phyloP scores from a whole-genome alignment of 352 stramenopile genomes.

The Thalassiosira livingstoniorum region DNA sequence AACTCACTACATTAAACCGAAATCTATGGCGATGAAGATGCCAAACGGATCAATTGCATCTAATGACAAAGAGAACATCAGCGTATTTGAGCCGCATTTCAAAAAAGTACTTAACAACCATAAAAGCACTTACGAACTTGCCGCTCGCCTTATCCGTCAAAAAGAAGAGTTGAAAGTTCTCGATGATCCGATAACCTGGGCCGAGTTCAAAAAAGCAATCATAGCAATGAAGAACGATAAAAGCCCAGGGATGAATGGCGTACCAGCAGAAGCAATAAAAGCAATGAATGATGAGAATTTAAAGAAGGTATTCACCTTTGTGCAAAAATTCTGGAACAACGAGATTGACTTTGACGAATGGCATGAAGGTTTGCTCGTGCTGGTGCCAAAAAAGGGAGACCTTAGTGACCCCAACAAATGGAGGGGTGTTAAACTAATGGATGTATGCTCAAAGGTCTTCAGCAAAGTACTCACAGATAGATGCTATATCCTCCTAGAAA shows the following conservation, averaged over 20 bases:
- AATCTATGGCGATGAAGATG: no score
- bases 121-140: background rate
- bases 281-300: constrained; percentile 5
- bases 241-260: background rate
- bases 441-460: constrained; percentile 19
- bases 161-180: background rate
- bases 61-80: no score
- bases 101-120: constrained; percentile 9
- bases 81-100: no score
- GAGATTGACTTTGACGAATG: constrained; percentile 4
- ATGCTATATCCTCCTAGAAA: constrained; percentile 22
- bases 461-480: constrained; percentile 7
- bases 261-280: constrained; percentile 1
- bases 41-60: no score
- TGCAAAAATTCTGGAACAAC: background rate
- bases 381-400: constrained; percentile 13
- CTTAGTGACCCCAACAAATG: no score
- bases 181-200: background rate
- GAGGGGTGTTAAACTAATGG: constrained; percentile 26
- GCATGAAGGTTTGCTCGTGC: background rate
- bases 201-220: constrained; percentile 11
- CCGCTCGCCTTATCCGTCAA: background rate
- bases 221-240: constrained; percentile 13
- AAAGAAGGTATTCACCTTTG: background rate
- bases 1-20: background rate